A percentile compares a stretch with the other conserved stretches of the same genome.
Evolutionary conservation across 208 protist species (phyloP).

Genomic region (Entamoeba dispar): DNA sequence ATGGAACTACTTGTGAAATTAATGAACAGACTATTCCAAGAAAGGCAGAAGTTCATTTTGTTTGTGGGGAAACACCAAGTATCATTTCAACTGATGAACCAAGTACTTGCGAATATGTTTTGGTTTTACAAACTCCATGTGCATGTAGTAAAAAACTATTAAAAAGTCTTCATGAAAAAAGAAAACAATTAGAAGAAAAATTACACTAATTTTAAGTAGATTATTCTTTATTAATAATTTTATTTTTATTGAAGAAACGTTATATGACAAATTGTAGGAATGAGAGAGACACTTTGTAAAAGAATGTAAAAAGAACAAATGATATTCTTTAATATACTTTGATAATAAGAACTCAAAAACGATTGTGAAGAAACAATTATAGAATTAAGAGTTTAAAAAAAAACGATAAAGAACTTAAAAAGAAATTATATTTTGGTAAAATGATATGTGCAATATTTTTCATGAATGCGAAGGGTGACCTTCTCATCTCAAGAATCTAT

Average conservation of each 20-base stretch:
- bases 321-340: no score
- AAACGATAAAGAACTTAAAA: no score
- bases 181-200: neutral
- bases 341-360: no score
- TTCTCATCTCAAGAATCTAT: neutral
- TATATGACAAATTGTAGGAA: no score
- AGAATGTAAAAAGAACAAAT: no score
- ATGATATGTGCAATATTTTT: conserved; percentile 1
- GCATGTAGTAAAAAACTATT: neutral
- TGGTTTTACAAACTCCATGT: neutral
- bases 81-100: neutral
- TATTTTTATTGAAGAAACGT: no score
- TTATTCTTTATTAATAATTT: no score
- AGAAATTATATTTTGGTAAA: neutral
- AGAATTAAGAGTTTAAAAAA: no score
- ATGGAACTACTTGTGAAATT: neutral
- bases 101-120: neutral
- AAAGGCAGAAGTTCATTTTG: neutral
- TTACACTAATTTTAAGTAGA: neutral
- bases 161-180: neutral
- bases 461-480: conserved; percentile 2
- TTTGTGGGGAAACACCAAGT: neutral
- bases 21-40: neutral
- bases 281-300: no score
- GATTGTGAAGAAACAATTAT: no score